Evolutionary conservation across 306 rosid genomes (phyloP).

Genomic region (Casuarina cunninghamiana): DNA sequence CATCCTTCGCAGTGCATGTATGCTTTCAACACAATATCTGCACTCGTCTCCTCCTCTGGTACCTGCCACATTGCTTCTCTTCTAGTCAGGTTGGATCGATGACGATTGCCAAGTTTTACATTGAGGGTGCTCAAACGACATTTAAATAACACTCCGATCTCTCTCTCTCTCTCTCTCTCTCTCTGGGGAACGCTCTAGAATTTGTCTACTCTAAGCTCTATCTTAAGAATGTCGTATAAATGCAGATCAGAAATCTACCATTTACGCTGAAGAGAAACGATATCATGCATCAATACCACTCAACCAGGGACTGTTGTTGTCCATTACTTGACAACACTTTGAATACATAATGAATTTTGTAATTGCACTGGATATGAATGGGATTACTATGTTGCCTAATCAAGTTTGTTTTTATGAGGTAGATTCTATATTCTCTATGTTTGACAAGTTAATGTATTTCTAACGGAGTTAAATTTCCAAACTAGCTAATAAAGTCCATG

Average conservation of each 20-base stretch:
- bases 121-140: background rate
- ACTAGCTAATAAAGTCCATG: background rate
- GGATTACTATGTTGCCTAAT: background rate
- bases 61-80: constrained; percentile 1
- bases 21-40: constrained; percentile 62
- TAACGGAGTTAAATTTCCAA: background rate
- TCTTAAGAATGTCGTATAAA: too few species aligned
- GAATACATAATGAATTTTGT: too few species aligned
- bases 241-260: background rate
- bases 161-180: background rate
- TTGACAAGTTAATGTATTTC: background rate
- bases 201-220: background rate
- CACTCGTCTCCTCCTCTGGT: background rate
- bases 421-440: background rate
- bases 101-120: background rate
- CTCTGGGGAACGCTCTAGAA: background rate
- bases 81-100: background rate
- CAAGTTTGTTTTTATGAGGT: background rate
- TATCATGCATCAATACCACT: background rate
- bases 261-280: background rate
- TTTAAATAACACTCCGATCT: background rate
- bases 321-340: too few species aligned
- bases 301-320: background rate
- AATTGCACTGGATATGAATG: background rate
- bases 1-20: constrained; percentile 81